Base-by-base conservation (phyloP, 1,284 basidiomycete genomes). In the Ceraceosorus bombacis region DNA sequence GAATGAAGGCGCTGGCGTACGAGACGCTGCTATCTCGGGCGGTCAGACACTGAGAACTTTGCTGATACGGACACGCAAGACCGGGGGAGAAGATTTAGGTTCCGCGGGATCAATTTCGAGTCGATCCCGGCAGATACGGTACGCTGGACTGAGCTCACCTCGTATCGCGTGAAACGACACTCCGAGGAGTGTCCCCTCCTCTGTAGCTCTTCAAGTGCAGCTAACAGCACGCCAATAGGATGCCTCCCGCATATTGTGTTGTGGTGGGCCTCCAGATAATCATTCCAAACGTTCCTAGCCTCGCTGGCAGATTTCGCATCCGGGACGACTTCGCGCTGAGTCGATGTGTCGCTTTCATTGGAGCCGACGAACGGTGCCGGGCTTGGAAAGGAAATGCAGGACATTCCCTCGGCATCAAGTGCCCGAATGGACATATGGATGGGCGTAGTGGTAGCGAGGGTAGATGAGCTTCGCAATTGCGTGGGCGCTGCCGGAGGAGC, bases 241-340 rank as follows among this genome's bases (percentile, higher is more conserved):
- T 96, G 91, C 54, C 92, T 82, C 0, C 95, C 94, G 53, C 95
- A 99, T 50, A 99, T 94, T 0, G 95, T 98, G 79, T 99, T 99
- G 81, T 87, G 85, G 15, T 94, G 97, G 62, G 82, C 78, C 13
- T 81, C 78, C 2, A 99, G 82, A 75, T 98, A 97, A 5, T 81
- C 79, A 1, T 84, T 81, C 40, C 75, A 77, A 0, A 41, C 61
- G 5, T 60, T 17, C 13, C 62, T 53, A 2, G 75, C 70, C n/a
- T 66, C 39, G n/a, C 57, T 40, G 7, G 72, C 69, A 8, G 62
- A 59, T 58, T 67, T 67, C 73, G 74, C 1, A 46, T 46, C 43
- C 10, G 43, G 10, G 43, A 10, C 43, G 43, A 10, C 43, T 15
- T 10, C 9, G 43, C 43, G 27, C 27, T 27, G 27, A 27, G 27